Percentiles rank a stretch among this genome's conserved stretches.
phyloP scores from a whole-genome alignment of 2,329 filamentous ascomycete species.

The Stemphylium vesicarium region DNA sequence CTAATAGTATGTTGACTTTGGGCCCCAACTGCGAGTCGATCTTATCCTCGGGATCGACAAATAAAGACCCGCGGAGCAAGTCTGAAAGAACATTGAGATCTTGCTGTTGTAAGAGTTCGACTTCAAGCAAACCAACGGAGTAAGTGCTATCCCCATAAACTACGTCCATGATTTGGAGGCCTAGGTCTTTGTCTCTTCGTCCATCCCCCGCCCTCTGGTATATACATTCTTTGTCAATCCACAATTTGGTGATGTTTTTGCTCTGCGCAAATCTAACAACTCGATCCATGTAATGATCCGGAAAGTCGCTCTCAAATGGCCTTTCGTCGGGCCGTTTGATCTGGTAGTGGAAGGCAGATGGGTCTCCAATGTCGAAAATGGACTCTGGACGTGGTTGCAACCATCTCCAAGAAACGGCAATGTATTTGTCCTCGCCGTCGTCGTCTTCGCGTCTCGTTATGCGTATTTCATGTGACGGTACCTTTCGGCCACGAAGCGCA shows the following conservation, averaged over 20 bases:
- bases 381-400: neutral
- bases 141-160: constrained; percentile 20
- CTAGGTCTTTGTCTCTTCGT: constrained; percentile 9
- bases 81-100: neutral
- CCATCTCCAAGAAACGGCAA: constrained; percentile 30
- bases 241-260: constrained; percentile 11
- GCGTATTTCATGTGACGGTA: neutral
- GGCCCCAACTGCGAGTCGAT: neutral
- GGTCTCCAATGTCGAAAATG: neutral
- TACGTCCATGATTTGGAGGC: constrained; percentile 29
- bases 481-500: neutral
- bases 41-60: constrained; percentile 1
- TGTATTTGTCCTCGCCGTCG: constrained; percentile 4
- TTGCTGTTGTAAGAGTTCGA: no score
- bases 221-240: constrained; percentile 31
- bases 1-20: neutral
- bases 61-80: constrained; percentile 9
- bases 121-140: constrained; percentile 20
- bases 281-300: constrained; percentile 25
- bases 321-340: constrained; percentile 8
- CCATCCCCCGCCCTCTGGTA: constrained; percentile 21
- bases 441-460: constrained; percentile 7
- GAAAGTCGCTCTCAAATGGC: constrained; percentile 22
- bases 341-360: constrained; percentile 12
- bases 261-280: constrained; percentile 22